Conservation (phyloP, 768 basidiomycete species). For the Suillus subalutaceus region DNA sequence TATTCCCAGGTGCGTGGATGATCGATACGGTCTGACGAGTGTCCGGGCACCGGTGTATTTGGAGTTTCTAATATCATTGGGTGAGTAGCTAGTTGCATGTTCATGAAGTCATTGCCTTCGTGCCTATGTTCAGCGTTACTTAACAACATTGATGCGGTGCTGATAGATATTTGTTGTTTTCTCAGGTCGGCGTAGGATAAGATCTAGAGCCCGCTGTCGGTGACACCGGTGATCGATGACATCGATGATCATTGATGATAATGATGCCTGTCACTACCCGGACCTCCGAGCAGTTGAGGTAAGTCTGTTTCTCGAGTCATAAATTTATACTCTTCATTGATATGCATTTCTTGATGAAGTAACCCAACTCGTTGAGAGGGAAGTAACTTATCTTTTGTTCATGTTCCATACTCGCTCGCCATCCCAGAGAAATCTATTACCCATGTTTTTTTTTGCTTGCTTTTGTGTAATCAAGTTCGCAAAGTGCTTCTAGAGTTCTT, state of each 20-base stretch:
- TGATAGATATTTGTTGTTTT: background rate
- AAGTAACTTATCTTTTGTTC: slow-evolving; percentile 50
- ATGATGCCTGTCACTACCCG: background rate
- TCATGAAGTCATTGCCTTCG: background rate
- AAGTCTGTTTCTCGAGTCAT: slow-evolving; percentile 26
- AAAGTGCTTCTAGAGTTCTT: background rate
- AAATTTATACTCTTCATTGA: slow-evolving; percentile 16
- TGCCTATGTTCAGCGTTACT: background rate
- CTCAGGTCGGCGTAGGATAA: background rate
- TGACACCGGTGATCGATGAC: no score
- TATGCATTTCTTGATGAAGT: slow-evolving; percentile 54
- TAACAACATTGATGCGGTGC: background rate
- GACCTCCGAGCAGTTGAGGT: slow-evolving; percentile 50
- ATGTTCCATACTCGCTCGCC: background rate
- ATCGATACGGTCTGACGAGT: background rate
- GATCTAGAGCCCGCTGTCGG: no score
- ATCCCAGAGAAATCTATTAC: background rate
- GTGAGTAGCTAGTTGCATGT: background rate
- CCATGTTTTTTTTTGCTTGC: background rate
- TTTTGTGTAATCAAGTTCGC: background rate
- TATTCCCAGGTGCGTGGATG: background rate
- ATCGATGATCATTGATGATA: background rate
- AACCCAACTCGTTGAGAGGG: slow-evolving; percentile 88
- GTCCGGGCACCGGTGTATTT: background rate
- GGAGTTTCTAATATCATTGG: background rate